Percentiles rank a stretch among this genome's conserved stretches.
Evolutionary conservation across 768 basidiomycete genomes (phyloP).

Genomic region (Serendipita indica): DNA sequence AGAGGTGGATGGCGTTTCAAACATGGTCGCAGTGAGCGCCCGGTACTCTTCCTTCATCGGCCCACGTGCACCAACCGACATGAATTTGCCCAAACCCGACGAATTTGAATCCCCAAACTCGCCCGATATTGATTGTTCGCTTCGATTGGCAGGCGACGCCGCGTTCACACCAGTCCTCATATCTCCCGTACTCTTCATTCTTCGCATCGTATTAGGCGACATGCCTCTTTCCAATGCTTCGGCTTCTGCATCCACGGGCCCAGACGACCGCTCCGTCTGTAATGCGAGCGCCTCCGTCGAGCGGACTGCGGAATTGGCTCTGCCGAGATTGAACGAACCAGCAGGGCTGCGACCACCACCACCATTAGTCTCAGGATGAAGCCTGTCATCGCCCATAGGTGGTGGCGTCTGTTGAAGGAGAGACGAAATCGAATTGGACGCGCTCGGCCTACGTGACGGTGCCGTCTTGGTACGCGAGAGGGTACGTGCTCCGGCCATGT

Average conservation of each 20-base stretch:
- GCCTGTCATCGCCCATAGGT: background rate
- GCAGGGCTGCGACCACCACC: background rate
- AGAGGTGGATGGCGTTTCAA: conserved; percentile 12
- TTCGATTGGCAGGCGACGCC: background rate
- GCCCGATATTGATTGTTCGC: background rate
- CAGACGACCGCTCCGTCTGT: background rate
- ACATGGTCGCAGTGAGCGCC: conserved; percentile 7
- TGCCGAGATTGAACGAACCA: background rate
- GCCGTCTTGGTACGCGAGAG: conserved; percentile 5
- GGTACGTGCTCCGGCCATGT: background rate
- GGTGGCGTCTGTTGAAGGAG: background rate
- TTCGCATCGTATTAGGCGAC: conserved; percentile 11
- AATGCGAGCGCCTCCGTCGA: background rate
- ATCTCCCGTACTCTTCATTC: conserved; percentile 18
- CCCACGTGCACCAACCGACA: conserved; percentile 8
- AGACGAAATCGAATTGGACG: background rate
- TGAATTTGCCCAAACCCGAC: background rate
- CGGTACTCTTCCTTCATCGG: conserved; percentile 4
- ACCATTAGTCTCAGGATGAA: background rate
- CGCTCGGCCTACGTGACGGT: background rate
- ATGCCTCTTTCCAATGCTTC: background rate
- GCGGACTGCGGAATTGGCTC: background rate
- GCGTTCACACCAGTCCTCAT: conserved; percentile 7
- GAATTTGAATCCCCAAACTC: background rate
- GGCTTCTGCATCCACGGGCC: background rate